phyloP scores from a whole-genome alignment of 2,329 filamentous ascomycete genomes.

The Exophiala viscosa region DNA sequence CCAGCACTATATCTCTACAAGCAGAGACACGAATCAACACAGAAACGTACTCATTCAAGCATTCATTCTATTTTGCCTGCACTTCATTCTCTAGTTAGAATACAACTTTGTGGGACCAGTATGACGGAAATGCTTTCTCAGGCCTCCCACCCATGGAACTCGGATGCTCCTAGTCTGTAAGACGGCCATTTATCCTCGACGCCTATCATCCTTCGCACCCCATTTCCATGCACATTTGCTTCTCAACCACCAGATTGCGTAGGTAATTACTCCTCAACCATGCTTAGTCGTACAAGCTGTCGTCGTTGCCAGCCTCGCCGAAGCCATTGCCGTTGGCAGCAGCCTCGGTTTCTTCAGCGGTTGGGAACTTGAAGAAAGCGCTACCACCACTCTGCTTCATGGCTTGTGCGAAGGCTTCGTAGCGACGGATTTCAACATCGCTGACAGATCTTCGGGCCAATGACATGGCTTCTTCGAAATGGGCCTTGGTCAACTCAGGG shows the following conservation, averaged over 20 bases:
- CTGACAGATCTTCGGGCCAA: conserved; percentile 88
- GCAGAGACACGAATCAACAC: conserved; percentile 1
- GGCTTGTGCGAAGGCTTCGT: conserved; percentile 96
- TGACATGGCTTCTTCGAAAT: conserved; percentile 99
- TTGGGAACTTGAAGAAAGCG: conserved; percentile 96
- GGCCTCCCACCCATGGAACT: not conserved
- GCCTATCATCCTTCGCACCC: not conserved
- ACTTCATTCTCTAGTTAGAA: conserved; percentile 21
- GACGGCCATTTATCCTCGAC: not conserved
- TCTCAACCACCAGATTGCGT: not conserved
- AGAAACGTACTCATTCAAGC: conserved; percentile 9
- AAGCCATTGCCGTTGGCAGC: conserved; percentile 55
- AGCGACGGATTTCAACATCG: conserved; percentile 95
- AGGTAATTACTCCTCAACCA: conserved; percentile 1
- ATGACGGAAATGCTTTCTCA: not conserved
- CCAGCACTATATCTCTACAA: not conserved
- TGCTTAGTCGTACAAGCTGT: conserved; percentile 89
- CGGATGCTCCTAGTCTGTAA: not conserved
- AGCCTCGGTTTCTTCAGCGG: conserved; percentile 51
- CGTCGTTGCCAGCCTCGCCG: conserved; percentile 85
- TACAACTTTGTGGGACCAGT: conserved; percentile 16
- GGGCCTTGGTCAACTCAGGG: conserved; percentile 88
- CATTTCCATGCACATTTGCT: conserved; percentile 1
- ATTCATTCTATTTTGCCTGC: conserved; percentile 17
- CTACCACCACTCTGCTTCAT: conserved; percentile 98